Base-by-base conservation (phyloP, 2,329 filamentous ascomycete genomes). In the Fusarium multiceps region DNA sequence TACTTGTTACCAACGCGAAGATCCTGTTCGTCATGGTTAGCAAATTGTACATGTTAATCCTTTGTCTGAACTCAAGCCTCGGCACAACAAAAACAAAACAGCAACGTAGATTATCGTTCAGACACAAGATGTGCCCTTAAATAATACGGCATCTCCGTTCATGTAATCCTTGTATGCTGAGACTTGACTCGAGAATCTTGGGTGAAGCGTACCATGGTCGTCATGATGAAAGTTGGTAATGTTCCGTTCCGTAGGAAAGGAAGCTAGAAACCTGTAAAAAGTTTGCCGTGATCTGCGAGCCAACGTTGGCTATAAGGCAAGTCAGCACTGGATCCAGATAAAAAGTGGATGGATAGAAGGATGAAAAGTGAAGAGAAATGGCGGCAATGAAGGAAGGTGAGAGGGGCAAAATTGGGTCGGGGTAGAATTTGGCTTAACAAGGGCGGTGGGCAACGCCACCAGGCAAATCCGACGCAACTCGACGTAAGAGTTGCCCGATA, bases 1-100 rank as follows among this genome's bases (percentile, higher is more conserved):
- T 99, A 99, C 81, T 99, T 98, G 83, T 98, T 98, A 83, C 96
- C 96, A 84, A 99, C 96, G 79, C 96, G 94, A 78, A 99, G 90
- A 89, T 99, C 96, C 95, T 98, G 77, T 40, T 37, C 16, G 27
- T 34, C 9, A 40, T 50, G 5, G 64, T 78, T 71, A 77, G 73
- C 37, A 21, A 53, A 47, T 25, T 54, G 49, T 16, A 48, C 25
- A 9, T 12, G 28, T 21, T 16, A 10, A 13, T n/a, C 4, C 34
- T 18, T 27, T 28, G 6, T 25, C 32, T 55, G 45, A 40, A n/a
- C 32, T 20, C 41, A 45, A 55, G 49, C 51, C 41, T 37, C 16
- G 13, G 30, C 37, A 51, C 20, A 14, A 40, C 30, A 40, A 40
- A 23, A 25, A 23, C 49, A 23, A 25, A 20, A 41, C 20, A 30